Percentiles rank a stretch among this genome's conserved stretches.
Conservation (phyloP, 148 eudicot species). For the Fagopyrum tataricum region DNA sequence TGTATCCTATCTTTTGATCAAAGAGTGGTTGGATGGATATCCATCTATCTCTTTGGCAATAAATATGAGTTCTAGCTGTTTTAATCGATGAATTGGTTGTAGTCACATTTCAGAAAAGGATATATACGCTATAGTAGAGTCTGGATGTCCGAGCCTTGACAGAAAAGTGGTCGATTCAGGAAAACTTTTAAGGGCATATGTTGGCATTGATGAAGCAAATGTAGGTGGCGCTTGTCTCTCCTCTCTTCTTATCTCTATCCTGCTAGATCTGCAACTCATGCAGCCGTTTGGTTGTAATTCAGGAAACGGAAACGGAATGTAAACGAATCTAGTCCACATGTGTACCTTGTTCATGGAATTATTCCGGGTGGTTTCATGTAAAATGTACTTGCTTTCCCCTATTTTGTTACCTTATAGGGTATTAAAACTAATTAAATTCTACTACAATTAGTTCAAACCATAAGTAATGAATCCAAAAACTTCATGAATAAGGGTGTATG, state of each 20-base stretch:
- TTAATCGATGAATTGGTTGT: not conserved
- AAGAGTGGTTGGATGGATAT: not conserved
- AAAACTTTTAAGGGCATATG: constrained; percentile 50
- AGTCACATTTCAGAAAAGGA: constrained; percentile 45
- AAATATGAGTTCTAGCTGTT: not conserved
- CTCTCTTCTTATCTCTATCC: not conserved
- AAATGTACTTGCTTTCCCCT: no score
- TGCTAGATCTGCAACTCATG: constrained; percentile 54
- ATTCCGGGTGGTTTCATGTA: no score
- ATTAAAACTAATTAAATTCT: no score
- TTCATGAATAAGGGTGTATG: no score
- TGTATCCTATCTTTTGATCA: not conserved
- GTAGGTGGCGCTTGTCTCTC: constrained; percentile 27
- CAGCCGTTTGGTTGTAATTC: no score
- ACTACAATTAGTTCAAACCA: no score
- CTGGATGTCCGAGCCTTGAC: constrained; percentile 51
- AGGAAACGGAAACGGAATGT: no score
- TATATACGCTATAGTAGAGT: constrained; percentile 39
- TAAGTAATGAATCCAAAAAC: no score
- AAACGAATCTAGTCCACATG: no score
- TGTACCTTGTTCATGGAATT: no score
- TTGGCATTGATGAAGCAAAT: constrained; percentile 48
- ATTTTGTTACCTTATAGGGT: no score
- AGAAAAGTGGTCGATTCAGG: constrained; percentile 67
- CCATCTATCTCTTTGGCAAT: not conserved